Conservation (phyloP, 208 protist genomes). For the Endotrypanum monterogeii region DNA sequence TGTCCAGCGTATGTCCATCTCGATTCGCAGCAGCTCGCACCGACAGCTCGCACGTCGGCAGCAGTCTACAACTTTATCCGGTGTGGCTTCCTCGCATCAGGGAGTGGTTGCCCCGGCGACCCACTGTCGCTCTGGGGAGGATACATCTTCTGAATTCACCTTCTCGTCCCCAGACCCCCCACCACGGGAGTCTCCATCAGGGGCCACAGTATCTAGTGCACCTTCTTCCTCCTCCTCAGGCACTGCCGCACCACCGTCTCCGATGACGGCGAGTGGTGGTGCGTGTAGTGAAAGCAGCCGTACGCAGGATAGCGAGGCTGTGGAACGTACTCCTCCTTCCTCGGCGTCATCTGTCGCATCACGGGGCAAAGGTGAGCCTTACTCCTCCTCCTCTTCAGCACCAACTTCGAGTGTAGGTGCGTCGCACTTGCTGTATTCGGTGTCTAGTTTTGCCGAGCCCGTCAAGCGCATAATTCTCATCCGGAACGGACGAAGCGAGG, state of each 20-base stretch:
- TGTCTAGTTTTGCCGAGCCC: constrained; percentile 57
- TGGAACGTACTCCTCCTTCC: background rate
- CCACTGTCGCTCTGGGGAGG: background rate
- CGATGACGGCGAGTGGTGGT: background rate
- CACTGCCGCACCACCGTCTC: background rate
- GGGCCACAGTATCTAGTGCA: background rate
- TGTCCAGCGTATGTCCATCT: constrained; percentile 62
- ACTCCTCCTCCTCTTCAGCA: background rate
- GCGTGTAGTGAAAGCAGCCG: background rate
- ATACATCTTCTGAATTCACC: background rate
- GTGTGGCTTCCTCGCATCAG: no score
- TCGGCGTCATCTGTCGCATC: background rate
- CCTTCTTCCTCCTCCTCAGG: background rate
- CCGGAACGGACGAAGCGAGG: constrained; percentile 77
- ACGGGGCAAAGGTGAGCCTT: background rate
- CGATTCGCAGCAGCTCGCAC: constrained; percentile 49
- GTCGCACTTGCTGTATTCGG: constrained; percentile 27
- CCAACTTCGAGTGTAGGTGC: background rate
- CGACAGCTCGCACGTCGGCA: constrained; percentile 27
- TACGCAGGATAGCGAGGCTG: background rate
- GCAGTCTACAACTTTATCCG: background rate
- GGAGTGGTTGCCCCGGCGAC: background rate
- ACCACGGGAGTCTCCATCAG: background rate
- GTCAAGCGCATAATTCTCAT: constrained; percentile 92
- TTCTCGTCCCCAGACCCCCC: background rate